These are phyloP conservation scores for Mycena galericulata DNA, from an alignment of 768 basidiomycete species.

Conservation along the genomic window DNA sequence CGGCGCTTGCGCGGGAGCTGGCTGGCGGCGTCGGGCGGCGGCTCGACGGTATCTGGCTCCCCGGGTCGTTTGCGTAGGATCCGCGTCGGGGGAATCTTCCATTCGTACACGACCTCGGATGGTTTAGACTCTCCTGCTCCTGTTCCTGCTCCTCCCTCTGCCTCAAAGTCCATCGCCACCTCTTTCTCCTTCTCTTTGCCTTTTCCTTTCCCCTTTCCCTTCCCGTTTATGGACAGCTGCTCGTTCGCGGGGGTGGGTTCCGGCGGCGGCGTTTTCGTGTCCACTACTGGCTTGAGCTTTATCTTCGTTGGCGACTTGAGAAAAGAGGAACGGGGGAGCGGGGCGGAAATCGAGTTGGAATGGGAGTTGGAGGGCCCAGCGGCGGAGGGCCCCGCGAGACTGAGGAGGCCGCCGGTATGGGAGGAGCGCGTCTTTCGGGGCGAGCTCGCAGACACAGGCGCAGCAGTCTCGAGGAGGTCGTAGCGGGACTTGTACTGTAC, in stretches of 20 bases:
- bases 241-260: conserved; percentile 31
- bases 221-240: conserved; percentile 35
- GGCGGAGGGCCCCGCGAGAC: conserved; percentile 10
- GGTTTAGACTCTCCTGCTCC: conserved; percentile 25
- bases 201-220: conserved; percentile 48
- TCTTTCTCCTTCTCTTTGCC: conserved; percentile 34
- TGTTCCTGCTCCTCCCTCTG: no score
- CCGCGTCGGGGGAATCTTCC: not conserved
- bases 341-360: conserved; percentile 2
- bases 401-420: conserved; percentile 22
- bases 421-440: conserved; percentile 34
- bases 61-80: conserved; percentile 18
- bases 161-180: no score
- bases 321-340: not conserved
- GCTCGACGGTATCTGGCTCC: conserved; percentile 16
- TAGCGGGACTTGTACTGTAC: conserved; percentile 25
- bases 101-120: conserved; percentile 1
- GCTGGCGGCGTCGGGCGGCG: conserved; percentile 15
- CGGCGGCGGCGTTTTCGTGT: conserved; percentile 48
- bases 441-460: not conserved
- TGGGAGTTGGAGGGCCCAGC: conserved; percentile 11
- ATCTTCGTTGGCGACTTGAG: conserved; percentile 15
- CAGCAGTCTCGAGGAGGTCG: conserved; percentile 29
- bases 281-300: no score
- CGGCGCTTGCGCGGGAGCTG: conserved; percentile 41